A percentile compares a stretch with the other conserved stretches of the same genome.
Conservation (phyloP, 2,329 filamentous ascomycete genomes). For the Sphaceloma murrayae region DNA sequence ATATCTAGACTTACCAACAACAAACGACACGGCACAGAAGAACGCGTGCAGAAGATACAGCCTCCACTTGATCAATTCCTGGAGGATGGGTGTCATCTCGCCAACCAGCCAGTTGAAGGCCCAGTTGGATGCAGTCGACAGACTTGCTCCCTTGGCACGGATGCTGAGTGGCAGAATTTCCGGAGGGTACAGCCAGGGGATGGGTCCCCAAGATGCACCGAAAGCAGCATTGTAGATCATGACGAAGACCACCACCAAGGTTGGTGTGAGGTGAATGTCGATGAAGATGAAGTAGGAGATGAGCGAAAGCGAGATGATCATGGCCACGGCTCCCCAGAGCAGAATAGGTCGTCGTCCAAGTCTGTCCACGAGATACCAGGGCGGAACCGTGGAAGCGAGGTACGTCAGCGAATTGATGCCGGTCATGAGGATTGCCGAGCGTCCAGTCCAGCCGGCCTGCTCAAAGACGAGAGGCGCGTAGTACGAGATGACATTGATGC, state of each 20-base stretch:
- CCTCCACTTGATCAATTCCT: constrained; percentile 87
- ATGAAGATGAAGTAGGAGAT: constrained; percentile 75
- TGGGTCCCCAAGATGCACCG: constrained; percentile 86
- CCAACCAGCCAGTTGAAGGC: constrained; percentile 32
- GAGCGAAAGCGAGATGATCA: constrained; percentile 72
- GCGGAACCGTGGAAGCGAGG: constrained; percentile 77
- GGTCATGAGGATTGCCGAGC: constrained; percentile 84
- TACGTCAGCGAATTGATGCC: constrained; percentile 88
- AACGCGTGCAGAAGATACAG: constrained; percentile 93
- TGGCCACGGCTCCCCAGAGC: constrained; percentile 73
- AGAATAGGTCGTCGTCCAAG: constrained; percentile 82
- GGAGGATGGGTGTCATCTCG: constrained; percentile 53
- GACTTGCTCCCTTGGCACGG: constrained; percentile 84
- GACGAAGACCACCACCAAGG: constrained; percentile 77
- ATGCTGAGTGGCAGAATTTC: constrained; percentile 93
- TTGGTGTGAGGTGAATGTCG: constrained; percentile 64
- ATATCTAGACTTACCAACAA: constrained; percentile 65
- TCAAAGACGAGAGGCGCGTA: constrained; percentile 91
- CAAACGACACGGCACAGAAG: constrained; percentile 90
- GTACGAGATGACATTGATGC: constrained; percentile 96
- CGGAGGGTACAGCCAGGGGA: constrained; percentile 91
- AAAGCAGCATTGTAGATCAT: constrained; percentile 97
- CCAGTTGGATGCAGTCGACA: constrained; percentile 59
- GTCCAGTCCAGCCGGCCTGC: constrained; percentile 80
- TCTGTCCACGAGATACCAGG: constrained; percentile 88